A percentile compares a stretch with the other conserved stretches of the same genome.
These are phyloP conservation scores for Exserohilum turcica DNA, from an alignment of 2,329 filamentous ascomycete species.

Conservation along the genomic window DNA sequence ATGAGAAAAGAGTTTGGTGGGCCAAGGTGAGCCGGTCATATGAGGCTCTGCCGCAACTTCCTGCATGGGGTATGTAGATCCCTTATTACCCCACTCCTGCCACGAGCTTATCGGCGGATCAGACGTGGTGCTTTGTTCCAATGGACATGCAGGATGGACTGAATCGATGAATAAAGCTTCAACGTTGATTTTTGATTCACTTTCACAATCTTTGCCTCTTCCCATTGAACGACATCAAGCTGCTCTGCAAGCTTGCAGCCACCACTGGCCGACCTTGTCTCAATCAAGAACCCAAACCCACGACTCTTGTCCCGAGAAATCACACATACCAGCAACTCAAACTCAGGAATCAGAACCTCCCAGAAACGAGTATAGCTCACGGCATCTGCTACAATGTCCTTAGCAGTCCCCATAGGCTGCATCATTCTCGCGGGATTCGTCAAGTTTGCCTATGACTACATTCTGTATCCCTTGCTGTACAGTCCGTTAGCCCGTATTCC, in stretches of 20 bases:
- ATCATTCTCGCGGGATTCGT: background rate
- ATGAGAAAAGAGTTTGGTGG: slow-evolving; percentile 11
- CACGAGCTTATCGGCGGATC: background rate
- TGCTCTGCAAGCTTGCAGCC: too few relatives aligned
- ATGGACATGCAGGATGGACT: background rate
- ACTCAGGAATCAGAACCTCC: background rate
- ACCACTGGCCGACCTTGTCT: too few relatives aligned
- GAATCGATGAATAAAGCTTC: too few relatives aligned
- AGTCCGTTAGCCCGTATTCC: slow-evolving; percentile 30
- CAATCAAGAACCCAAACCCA: too few relatives aligned
- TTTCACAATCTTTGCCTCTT: too few relatives aligned
- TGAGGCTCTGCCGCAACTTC: background rate
- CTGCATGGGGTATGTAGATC: background rate
- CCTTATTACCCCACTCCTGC: slow-evolving; percentile 2
- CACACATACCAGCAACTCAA: background rate
- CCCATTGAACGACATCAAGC: too few relatives aligned
- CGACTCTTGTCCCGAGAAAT: too few relatives aligned
- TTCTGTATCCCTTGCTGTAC: background rate
- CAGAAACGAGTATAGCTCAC: background rate
- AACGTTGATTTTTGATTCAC: too few relatives aligned
- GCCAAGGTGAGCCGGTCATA: background rate
- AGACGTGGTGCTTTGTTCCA: background rate
- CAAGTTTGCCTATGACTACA: slow-evolving; percentile 1
- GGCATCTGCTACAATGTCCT: background rate
- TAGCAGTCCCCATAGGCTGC: background rate